Evolutionary conservation across 2,329 filamentous ascomycete genomes (phyloP).

Genomic region (Apiospora sp.): DNA sequence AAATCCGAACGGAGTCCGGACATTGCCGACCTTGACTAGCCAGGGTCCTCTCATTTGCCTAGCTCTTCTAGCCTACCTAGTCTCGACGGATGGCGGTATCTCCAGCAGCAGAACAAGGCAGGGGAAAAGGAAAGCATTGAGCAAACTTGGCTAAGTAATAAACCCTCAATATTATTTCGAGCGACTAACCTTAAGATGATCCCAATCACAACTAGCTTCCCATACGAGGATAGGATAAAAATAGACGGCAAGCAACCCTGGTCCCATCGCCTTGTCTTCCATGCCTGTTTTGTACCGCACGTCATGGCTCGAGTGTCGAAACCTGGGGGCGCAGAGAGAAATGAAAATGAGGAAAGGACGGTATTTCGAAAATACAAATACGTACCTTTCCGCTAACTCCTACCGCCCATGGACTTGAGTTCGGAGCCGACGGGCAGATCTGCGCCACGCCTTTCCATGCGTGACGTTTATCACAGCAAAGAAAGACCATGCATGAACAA

Average conservation of each 20-base stretch:
- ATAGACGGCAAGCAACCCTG: not conserved
- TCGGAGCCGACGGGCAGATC: not conserved
- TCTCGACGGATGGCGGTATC: not conserved
- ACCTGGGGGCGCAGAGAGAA: not conserved
- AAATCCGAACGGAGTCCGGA: not conserved
- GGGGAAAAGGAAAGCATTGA: not conserved
- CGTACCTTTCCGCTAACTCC: not conserved
- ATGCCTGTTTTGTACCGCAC: not conserved
- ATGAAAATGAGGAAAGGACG: not conserved
- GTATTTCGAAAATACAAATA: not conserved
- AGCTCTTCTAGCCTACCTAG: not conserved
- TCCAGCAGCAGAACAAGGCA: not conserved
- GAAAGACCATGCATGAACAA: not conserved
- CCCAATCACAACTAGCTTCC: not conserved
- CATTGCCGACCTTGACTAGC: not conserved
- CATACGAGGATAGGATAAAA: not conserved
- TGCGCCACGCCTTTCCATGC: not conserved
- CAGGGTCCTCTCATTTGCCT: not conserved
- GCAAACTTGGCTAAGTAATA: not conserved
- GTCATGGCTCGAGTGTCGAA: not conserved
- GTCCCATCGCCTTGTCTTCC: not conserved
- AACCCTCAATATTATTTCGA: not conserved
- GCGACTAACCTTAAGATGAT: not conserved
- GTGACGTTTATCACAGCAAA: not conserved
- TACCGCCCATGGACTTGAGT: not conserved